Evolutionary conservation across 352 stramenopile genomes (phyloP).

Genomic region (Phytophthora foliorum): DNA sequence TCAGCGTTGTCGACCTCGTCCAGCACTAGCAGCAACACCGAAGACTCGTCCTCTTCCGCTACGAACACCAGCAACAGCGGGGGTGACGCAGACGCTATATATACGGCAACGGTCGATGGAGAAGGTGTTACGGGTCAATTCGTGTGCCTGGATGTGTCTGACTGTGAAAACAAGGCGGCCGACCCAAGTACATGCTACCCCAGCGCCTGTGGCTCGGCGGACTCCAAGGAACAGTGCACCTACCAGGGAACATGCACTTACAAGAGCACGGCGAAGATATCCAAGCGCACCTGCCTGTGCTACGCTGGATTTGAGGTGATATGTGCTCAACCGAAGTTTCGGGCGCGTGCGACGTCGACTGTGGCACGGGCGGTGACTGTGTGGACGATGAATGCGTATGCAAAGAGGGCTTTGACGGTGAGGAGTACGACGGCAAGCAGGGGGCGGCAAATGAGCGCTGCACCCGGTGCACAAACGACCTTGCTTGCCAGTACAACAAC

Average conservation of each 20-base stretch:
- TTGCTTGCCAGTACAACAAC: slow-evolving; percentile 63
- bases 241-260: slow-evolving; percentile 83
- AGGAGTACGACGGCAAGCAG: slow-evolving; percentile 52
- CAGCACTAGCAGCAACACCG: slow-evolving; percentile 35
- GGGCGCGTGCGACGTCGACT: slow-evolving; percentile 63
- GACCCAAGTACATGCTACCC: slow-evolving; percentile 53
- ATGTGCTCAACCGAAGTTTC: slow-evolving; percentile 62
- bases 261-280: slow-evolving; percentile 66
- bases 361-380: slow-evolving; percentile 59
- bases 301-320: slow-evolving; percentile 54
- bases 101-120: slow-evolving; percentile 62
- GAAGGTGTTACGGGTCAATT: slow-evolving; percentile 66
- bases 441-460: slow-evolving; percentile 59
- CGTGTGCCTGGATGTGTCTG: slow-evolving; percentile 59
- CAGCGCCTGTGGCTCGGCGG: slow-evolving; percentile 43
- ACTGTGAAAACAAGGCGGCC: slow-evolving; percentile 67
- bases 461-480: slow-evolving; percentile 59
- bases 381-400: slow-evolving; percentile 58
- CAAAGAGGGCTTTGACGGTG: slow-evolving; percentile 57
- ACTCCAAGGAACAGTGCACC: slow-evolving; percentile 60
- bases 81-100: slow-evolving; percentile 45
- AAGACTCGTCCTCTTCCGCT: too few relatives aligned
- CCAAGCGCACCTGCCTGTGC: slow-evolving; percentile 58
- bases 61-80: slow-evolving; percentile 36
- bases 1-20: slow-evolving; percentile 8